phyloP scores from a whole-genome alignment of 176 grass and related monocot genomes.

The Aegilops speltoides region DNA sequence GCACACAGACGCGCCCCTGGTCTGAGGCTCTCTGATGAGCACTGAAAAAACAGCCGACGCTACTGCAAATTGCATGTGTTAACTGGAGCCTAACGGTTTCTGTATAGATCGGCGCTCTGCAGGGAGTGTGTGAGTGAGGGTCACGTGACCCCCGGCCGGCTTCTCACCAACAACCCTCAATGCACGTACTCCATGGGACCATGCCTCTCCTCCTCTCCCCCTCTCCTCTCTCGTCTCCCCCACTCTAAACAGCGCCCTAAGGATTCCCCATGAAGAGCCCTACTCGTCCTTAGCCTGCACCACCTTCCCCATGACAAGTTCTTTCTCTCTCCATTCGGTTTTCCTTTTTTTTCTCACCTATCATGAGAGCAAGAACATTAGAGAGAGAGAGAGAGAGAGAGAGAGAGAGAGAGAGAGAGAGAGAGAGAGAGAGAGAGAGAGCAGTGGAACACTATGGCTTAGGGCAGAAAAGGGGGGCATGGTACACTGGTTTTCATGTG shows the following conservation, averaged over 20 bases:
- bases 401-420: not conserved
- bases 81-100: slow-evolving; percentile 32
- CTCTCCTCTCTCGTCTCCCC: slow-evolving; percentile 25
- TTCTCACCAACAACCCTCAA: slow-evolving; percentile 20
- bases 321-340: not conserved
- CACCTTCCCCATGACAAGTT: slow-evolving; percentile 33
- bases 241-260: slow-evolving; percentile 58
- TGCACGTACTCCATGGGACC: slow-evolving; percentile 61
- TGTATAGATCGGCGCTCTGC: slow-evolving; percentile 33
- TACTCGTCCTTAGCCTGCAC: slow-evolving; percentile 52
- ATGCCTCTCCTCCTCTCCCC: not conserved
- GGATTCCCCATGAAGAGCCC: slow-evolving; percentile 62
- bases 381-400: not conserved
- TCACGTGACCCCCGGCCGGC: slow-evolving; percentile 32
- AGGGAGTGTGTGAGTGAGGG: not conserved
- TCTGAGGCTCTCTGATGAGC: not conserved
- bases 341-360: slow-evolving; percentile 20
- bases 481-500: slow-evolving; percentile 48
- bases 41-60: not conserved
- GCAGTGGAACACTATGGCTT: slow-evolving; percentile 34
- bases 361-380: slow-evolving; percentile 36
- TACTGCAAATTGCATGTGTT: slow-evolving; percentile 1
- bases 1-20: not conserved
- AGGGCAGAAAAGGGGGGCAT: slow-evolving; percentile 37
- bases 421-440: not conserved